Evolutionary conservation across 2,329 filamentous ascomycete species (phyloP).

Genomic region (Trichoderma atroviride): DNA sequence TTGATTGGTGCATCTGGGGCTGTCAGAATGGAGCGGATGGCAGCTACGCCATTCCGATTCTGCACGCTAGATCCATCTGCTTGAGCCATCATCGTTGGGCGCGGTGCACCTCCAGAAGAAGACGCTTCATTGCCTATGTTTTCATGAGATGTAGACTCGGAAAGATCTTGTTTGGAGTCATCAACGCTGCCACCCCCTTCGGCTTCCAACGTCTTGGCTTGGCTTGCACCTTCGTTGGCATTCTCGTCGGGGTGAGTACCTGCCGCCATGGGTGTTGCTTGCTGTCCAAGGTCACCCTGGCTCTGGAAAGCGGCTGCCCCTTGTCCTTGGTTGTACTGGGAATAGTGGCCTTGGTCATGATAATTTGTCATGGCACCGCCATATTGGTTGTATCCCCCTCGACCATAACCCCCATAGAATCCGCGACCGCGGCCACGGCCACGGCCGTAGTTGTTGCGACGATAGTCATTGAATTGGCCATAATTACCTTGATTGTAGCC

Average conservation of each 20-base stretch:
- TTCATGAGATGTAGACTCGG: slow-evolving; percentile 36
- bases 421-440: slow-evolving; percentile 69
- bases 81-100: slow-evolving; percentile 19
- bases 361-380: slow-evolving; percentile 46
- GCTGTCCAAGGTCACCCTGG: slow-evolving; percentile 31
- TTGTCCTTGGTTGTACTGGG: slow-evolving; percentile 34
- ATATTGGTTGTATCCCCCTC: slow-evolving; percentile 53
- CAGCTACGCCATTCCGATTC: slow-evolving; percentile 31
- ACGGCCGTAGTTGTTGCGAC: slow-evolving; percentile 66
- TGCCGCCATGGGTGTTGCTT: slow-evolving; percentile 35
- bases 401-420: slow-evolving; percentile 58
- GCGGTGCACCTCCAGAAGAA: slow-evolving; percentile 29
- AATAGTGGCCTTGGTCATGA: slow-evolving; percentile 40
- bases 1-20: slow-evolving; percentile 58
- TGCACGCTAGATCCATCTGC: slow-evolving; percentile 31
- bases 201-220: slow-evolving; percentile 18
- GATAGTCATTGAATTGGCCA: slow-evolving; percentile 81
- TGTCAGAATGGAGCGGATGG: slow-evolving; percentile 40
- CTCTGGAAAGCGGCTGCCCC: slow-evolving; percentile 24
- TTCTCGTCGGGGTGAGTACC: slow-evolving; percentile 43
- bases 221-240: slow-evolving; percentile 35
- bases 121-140: slow-evolving; percentile 37
- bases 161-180: slow-evolving; percentile 31
- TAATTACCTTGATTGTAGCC: slow-evolving; percentile 84
- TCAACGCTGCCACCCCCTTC: slow-evolving; percentile 28